Evolutionary conservation across 257 asterid species (phyloP).

Genomic region (Ilex aquifolium): DNA sequence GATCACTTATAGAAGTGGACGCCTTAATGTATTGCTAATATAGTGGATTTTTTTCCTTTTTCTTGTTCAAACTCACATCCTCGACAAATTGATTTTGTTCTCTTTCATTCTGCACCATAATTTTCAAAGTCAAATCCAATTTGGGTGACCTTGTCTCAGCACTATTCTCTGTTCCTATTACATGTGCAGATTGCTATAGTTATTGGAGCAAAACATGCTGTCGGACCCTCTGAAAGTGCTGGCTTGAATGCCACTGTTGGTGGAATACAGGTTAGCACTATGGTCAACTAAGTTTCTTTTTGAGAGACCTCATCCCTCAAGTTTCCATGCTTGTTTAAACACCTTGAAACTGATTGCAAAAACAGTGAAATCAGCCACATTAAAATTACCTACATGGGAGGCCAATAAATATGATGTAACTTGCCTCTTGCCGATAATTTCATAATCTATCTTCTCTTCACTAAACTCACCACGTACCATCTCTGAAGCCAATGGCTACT

Average conservation of each 20-base stretch:
- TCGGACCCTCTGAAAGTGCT: slow-evolving; percentile 68
- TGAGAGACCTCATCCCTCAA: too few relatives aligned
- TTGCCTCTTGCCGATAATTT: too few relatives aligned
- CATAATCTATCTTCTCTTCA: too few relatives aligned
- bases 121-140: background rate
- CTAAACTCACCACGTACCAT: too few relatives aligned
- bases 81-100: background rate
- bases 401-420: too few relatives aligned
- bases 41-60: background rate
- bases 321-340: too few relatives aligned
- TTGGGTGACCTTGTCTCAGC: background rate
- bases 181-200: slow-evolving; percentile 76
- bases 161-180: slow-evolving; percentile 1
- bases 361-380: too few relatives aligned
- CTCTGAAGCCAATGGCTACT: too few relatives aligned
- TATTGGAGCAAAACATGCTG: slow-evolving; percentile 88
- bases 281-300: background rate
- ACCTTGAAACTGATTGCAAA: too few relatives aligned
- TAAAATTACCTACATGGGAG: too few relatives aligned
- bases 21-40: slow-evolving; percentile 33
- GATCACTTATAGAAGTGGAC: slow-evolving; percentile 75
- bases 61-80: background rate
- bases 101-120: background rate
- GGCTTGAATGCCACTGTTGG: slow-evolving; percentile 70
- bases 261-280: slow-evolving; percentile 64